A percentile compares a stretch with the other conserved stretches of the same genome.
Conservation (phyloP, 1,284 basidiomycete species). For the Malassezia caprae region DNA sequence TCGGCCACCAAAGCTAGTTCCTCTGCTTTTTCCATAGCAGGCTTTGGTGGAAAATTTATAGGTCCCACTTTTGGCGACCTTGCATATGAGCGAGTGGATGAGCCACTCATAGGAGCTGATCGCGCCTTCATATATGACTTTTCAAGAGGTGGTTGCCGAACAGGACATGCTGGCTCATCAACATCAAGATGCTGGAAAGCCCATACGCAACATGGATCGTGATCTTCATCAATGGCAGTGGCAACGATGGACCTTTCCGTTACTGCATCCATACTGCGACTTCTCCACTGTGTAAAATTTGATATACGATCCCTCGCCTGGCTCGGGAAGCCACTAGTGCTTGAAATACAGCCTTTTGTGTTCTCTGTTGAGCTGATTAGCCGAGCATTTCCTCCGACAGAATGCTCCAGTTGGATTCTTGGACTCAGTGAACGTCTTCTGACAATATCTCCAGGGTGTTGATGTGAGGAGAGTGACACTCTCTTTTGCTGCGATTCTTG, state of each 20-base stretch:
- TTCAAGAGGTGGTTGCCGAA: neutral
- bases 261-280: neutral
- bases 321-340: neutral
- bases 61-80: neutral
- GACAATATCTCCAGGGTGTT: neutral
- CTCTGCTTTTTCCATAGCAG: neutral
- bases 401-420: neutral
- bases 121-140: neutral
- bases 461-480: neutral
- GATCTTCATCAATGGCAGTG: neutral
- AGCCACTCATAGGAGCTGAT: neutral
- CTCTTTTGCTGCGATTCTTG: neutral
- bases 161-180: neutral
- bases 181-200: neutral
- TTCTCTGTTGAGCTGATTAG: neutral
- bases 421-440: neutral
- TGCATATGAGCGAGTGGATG: neutral
- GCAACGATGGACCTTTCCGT: neutral
- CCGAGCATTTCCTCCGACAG: neutral
- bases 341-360: neutral
- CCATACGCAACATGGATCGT: neutral
- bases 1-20: conserved; percentile 14
- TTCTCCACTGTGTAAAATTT: neutral
- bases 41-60: neutral
- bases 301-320: neutral